phyloP scores from a whole-genome alignment of 257 asterid genomes.

The Euphrasia confusa region DNA sequence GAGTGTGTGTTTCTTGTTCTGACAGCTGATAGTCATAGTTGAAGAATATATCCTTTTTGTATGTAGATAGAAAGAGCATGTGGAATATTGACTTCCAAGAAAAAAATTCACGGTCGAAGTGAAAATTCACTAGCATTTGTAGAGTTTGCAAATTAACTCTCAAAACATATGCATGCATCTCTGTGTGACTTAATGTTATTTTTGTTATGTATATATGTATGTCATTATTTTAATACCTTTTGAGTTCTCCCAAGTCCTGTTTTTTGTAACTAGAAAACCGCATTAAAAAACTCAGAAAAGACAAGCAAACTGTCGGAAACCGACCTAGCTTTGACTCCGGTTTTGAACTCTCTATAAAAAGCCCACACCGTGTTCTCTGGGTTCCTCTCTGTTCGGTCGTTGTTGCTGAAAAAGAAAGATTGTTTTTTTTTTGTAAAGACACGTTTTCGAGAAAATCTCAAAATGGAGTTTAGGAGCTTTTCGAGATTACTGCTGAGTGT shows the following conservation, averaged over 20 bases:
- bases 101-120: background rate
- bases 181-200: background rate
- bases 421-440: background rate
- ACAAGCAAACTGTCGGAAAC: conserved; percentile 43
- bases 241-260: conserved; percentile 55
- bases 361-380: conserved; percentile 23
- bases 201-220: background rate
- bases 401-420: conserved; percentile 3
- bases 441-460: conserved; percentile 17
- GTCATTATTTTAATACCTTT: conserved; percentile 30
- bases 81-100: conserved; percentile 21
- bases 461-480: conserved; percentile 43
- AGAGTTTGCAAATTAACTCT: background rate
- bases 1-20: conserved; percentile 1
- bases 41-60: conserved; percentile 21
- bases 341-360: conserved; percentile 48
- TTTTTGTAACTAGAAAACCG: conserved; percentile 28
- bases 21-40: conserved; percentile 34
- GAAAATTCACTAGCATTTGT: background rate
- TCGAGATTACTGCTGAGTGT: conserved; percentile 31
- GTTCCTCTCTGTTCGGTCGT: conserved; percentile 28
- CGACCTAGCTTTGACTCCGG: conserved; percentile 52
- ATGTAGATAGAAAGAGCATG: conserved; percentile 1
- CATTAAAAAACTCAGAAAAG: conserved; percentile 21
- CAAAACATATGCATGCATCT: conserved; percentile 24